phyloP scores from a whole-genome alignment of 2,329 filamentous ascomycete species.

The Aspergillus aculeatus region DNA sequence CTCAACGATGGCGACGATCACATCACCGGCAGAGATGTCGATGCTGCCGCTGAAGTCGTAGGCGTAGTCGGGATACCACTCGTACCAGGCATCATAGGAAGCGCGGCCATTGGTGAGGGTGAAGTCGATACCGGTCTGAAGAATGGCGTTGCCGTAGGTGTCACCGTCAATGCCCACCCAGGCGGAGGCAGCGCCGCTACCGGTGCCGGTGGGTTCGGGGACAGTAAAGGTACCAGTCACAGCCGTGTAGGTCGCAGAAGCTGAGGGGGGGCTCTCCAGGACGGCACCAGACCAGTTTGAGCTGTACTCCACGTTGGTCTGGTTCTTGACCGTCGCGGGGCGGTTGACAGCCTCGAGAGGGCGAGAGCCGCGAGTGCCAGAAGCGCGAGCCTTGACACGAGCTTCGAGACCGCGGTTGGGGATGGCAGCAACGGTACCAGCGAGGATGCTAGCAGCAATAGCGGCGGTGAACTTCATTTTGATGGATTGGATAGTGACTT shows the following conservation, averaged over 20 bases:
- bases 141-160: conserved; percentile 53
- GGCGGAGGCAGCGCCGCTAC: conserved; percentile 42
- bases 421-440: conserved; percentile 48
- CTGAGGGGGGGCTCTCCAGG: conserved; percentile 40
- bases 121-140: conserved; percentile 59
- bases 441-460: conserved; percentile 39
- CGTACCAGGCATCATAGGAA: conserved; percentile 58
- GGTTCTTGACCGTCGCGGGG: conserved; percentile 34
- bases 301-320: conserved; percentile 49
- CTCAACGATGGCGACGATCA: conserved; percentile 43
- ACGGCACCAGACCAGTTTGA: conserved; percentile 61
- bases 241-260: conserved; percentile 47
- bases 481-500: background rate
- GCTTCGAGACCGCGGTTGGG: conserved; percentile 43
- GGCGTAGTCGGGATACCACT: conserved; percentile 59
- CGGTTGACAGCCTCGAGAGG: conserved; percentile 31
- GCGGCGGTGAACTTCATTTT: conserved; percentile 53
- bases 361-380: conserved; percentile 29
- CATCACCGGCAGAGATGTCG: conserved; percentile 44
- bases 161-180: conserved; percentile 63
- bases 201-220: conserved; percentile 40
- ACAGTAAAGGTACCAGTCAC: conserved; percentile 55
- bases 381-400: conserved; percentile 21
- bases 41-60: conserved; percentile 51
- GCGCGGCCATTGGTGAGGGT: conserved; percentile 42